These are phyloP conservation scores for Quercus agrifolia DNA, from an alignment of 306 rosid genomes.

Conservation along the genomic window DNA sequence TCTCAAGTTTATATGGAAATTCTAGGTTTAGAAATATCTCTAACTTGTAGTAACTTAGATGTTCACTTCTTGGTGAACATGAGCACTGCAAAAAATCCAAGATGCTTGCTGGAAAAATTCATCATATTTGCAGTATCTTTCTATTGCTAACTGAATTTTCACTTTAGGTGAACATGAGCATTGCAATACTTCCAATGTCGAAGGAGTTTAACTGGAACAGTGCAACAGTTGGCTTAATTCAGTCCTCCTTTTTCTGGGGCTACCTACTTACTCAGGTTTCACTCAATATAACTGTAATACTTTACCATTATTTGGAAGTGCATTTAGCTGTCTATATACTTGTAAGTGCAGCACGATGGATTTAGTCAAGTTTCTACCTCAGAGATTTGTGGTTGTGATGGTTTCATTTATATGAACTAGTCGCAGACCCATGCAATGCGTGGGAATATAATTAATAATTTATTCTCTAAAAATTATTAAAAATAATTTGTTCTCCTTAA, in stretches of 20 bases:
- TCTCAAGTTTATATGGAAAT: not conserved
- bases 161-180: slow-evolving; percentile 92
- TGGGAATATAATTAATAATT: too few species aligned
- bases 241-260: slow-evolving; percentile 97
- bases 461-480: too few species aligned
- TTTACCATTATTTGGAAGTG: slow-evolving; percentile 9
- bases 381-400: not conserved
- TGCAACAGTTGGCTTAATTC: slow-evolving; percentile 93
- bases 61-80: not conserved
- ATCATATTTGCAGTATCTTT: not conserved
- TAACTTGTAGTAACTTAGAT: not conserved
- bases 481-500: too few species aligned
- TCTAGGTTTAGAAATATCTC: not conserved
- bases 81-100: not conserved
- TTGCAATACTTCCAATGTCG: slow-evolving; percentile 97
- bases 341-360: not conserved
- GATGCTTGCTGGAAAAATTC: not conserved
- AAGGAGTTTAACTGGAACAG: slow-evolving; percentile 91
- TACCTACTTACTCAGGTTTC: slow-evolving; percentile 93
- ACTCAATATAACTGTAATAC: slow-evolving; percentile 1
- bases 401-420: not conserved
- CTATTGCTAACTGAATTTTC: slow-evolving; percentile 20
- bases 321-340: slow-evolving; percentile 10
- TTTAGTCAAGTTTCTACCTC: not conserved
- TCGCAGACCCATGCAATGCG: too few species aligned